Percentiles rank a stretch among this genome's conserved stretches.
phyloP scores from a whole-genome alignment of 768 basidiomycete genomes.

The Rhizopogon vinicolor region DNA sequence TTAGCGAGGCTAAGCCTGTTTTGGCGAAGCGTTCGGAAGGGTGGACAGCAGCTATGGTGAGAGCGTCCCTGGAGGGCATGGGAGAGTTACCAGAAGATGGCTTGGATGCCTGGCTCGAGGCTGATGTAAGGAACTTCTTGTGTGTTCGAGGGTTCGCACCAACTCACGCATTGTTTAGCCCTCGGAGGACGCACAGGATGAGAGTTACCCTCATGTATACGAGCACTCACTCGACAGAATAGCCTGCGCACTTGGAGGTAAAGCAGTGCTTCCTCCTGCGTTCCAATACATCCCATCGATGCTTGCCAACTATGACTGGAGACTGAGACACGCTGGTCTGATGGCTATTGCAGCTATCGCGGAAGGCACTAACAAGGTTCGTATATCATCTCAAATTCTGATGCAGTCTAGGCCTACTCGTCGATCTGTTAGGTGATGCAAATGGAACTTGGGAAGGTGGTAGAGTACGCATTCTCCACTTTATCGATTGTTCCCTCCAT shows the following conservation, averaged over 20 bases:
- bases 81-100: constrained; percentile 66
- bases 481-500: background rate
- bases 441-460: constrained; percentile 76
- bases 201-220: constrained; percentile 68
- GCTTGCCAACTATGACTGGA: constrained; percentile 81
- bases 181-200: constrained; percentile 54
- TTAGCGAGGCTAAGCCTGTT: constrained; percentile 69
- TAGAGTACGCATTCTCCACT: constrained; percentile 52
- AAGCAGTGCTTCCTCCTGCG: constrained; percentile 69
- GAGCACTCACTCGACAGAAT: constrained; percentile 82
- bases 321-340: constrained; percentile 77
- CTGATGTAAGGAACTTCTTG: constrained; percentile 52
- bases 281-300: constrained; percentile 83
- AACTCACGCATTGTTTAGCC: constrained; percentile 36
- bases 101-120: constrained; percentile 60
- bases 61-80: constrained; percentile 81
- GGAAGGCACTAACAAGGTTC: constrained; percentile 74
- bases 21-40: constrained; percentile 67
- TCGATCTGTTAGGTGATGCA: constrained; percentile 55
- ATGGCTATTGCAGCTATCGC: constrained; percentile 85
- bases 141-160: background rate
- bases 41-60: constrained; percentile 67
- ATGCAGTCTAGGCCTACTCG: background rate
- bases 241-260: constrained; percentile 76
- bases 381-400: background rate